phyloP scores from a whole-genome alignment of 345 rosid species.

The Firmiana major region DNA sequence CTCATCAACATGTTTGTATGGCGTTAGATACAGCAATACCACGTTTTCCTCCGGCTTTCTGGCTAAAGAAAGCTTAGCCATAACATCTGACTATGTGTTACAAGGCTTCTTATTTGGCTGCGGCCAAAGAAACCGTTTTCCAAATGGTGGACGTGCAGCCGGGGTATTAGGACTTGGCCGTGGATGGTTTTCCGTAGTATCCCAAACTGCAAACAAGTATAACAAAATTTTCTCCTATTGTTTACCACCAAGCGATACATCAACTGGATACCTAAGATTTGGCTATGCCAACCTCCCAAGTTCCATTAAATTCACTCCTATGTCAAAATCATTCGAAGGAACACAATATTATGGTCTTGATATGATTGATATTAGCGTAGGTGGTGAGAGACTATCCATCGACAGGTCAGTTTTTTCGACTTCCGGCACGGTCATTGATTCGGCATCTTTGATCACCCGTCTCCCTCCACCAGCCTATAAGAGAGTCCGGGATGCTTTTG shows the following conservation, averaged over 20 bases:
- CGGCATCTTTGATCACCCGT: conserved; percentile 78
- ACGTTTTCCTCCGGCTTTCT: conserved; percentile 65
- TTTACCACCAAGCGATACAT: conserved; percentile 56
- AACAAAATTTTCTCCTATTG: conserved; percentile 74
- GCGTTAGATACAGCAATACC: conserved; percentile 62
- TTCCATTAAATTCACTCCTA: conserved; percentile 53
- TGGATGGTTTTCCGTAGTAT: conserved; percentile 49
- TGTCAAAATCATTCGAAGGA: conserved; percentile 26
- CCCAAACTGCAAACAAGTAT: conserved; percentile 56
- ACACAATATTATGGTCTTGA: conserved; percentile 59
- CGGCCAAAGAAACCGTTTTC: conserved; percentile 66
- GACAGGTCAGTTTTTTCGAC: conserved; percentile 42
- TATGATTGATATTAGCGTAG: conserved; percentile 53
- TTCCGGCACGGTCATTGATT: conserved; percentile 62
- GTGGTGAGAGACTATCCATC: conserved; percentile 39
- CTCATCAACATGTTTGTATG: conserved; percentile 55
- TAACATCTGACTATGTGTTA: conserved; percentile 42
- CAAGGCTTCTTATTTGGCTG: conserved; percentile 59
- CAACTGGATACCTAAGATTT: conserved; percentile 68
- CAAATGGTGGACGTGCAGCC: conserved; percentile 46
- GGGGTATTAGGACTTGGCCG: conserved; percentile 83
- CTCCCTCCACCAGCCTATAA: conserved; percentile 61
- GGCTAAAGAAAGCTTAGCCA: conserved; percentile 49
- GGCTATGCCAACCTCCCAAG: conserved; percentile 26
- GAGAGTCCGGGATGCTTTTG: conserved; percentile 38